These are phyloP conservation scores for Colletotrichum brevisporum DNA, from an alignment of 2,329 filamentous ascomycete genomes.

Conservation along the genomic window DNA sequence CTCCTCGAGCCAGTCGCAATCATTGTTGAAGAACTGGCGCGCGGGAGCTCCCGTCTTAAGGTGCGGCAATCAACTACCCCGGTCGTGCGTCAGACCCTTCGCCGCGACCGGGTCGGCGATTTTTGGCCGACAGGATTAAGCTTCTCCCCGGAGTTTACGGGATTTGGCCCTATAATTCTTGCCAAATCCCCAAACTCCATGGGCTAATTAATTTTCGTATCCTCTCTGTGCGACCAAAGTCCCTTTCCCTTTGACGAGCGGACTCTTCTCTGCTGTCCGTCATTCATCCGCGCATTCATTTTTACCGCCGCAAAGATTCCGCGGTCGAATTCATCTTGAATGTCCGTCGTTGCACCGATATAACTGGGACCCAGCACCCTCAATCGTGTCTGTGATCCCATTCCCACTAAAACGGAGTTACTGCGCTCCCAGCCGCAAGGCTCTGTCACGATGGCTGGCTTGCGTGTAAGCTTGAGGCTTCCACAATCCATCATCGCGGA, in stretches of 20 bases:
- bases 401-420: too few species aligned
- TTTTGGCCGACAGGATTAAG: too few species aligned
- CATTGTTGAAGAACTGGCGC: too few species aligned
- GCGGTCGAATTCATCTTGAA: not conserved
- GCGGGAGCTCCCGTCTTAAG: conserved; percentile 10
- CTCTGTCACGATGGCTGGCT: not conserved
- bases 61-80: not conserved
- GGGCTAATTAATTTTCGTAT: not conserved
- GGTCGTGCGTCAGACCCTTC: not conserved
- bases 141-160: conserved; percentile 8
- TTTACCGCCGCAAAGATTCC: not conserved
- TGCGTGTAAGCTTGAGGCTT: not conserved
- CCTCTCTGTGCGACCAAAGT: too few species aligned
- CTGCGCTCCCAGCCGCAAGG: not conserved
- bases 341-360: not conserved
- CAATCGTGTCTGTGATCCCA: too few species aligned
- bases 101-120: too few species aligned
- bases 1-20: too few species aligned
- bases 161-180: not conserved
- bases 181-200: not conserved
- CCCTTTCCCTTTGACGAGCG: not conserved
- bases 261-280: conserved; percentile 5
- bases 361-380: too few species aligned
- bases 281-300: not conserved
- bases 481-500: not conserved